These are phyloP conservation scores for Raffaelea albimanens DNA, from an alignment of 2,329 filamentous ascomycete species.

Conservation along the genomic window DNA sequence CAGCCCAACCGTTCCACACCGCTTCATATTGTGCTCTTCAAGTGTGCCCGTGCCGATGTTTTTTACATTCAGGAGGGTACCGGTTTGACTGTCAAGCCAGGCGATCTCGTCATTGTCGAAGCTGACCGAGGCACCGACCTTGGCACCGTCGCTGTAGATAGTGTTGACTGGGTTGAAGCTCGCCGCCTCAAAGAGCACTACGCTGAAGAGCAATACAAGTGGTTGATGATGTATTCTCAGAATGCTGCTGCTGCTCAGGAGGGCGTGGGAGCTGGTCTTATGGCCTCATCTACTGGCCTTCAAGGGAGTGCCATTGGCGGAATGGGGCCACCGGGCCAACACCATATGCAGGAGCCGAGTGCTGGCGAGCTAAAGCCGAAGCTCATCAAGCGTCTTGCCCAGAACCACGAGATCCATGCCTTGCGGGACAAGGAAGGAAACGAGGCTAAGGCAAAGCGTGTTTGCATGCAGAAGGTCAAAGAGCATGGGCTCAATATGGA, in stretches of 20 bases:
- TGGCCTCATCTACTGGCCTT: constrained; percentile 53
- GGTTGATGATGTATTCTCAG: constrained; percentile 97
- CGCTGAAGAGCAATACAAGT: constrained; percentile 92
- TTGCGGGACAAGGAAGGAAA: constrained; percentile 94
- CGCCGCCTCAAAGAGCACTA: constrained; percentile 86
- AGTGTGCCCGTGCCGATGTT: constrained; percentile 88
- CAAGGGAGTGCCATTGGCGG: constrained; percentile 65
- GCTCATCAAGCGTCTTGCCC: constrained; percentile 90
- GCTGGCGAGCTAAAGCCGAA: constrained; percentile 82
- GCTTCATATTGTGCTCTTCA: constrained; percentile 89
- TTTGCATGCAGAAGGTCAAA: constrained; percentile 92
- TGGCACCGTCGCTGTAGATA: constrained; percentile 81
- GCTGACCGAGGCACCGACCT: constrained; percentile 93
- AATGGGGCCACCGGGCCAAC: constrained; percentile 66
- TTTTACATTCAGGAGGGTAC: constrained; percentile 97
- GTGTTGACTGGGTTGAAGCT: constrained; percentile 78
- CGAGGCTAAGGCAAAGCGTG: constrained; percentile 92
- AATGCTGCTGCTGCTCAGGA: constrained; percentile 57
- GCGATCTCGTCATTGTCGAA: constrained; percentile 94
- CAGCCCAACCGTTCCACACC: constrained; percentile 58
- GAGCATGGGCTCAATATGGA: constrained; percentile 93
- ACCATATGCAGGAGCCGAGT: constrained; percentile 62
- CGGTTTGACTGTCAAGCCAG: constrained; percentile 78
- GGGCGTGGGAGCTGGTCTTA: constrained; percentile 49
- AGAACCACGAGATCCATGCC: constrained; percentile 79